Evolutionary conservation across 1,139 yeast species (phyloP), one percentile per base, ranked within the genome.

Genomic region (Debaryomyces robertsiae): DNA sequence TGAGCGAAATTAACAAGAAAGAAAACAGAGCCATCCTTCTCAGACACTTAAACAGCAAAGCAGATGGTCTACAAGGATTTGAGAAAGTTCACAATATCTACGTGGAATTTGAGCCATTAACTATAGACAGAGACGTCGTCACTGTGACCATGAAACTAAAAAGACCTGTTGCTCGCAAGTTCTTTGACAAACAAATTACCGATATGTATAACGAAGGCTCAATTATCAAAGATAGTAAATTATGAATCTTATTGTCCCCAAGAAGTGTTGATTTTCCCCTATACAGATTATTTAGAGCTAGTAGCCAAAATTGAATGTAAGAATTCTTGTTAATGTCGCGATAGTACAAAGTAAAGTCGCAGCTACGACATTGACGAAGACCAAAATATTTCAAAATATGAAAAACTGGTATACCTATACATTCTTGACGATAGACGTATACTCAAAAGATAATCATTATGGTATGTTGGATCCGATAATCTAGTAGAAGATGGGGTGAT

Each of bases 111-210:
- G 73, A 71, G 46, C 77, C 77, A 3, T 65, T 71, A 50, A 65
- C 61, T 11, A 53, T 67, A 32, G 73, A 64, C 39, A 54, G 69
- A 28, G 61, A 67, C 36, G 65, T 69, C 14, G 63, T 71, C 10
- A 71, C 77, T 1, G 75, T 75, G 11, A 71, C 75, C 1, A 53
- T 64, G 51, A 70, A 71, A 50, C 53, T 71, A 37, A 69, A 65
- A 48, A 57, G 75, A 47, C 72, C 67, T 1, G 35, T 68, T 18
- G 73, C 73, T 28, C 52, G 60, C 33, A 65, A 60, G 34, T 63
- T 55, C 46, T 69, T 69, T 44, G 47, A 39, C 4, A 44, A 50
- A 1, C 46, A 46, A 9, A 53, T 63, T 39, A 52, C 50, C 6
- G 47, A 33, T 1, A 57, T 63, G 54, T 63, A 63, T 42, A 45